Conservation (phyloP, 169 alveolate genomes). For the Theileria equi region DNA sequence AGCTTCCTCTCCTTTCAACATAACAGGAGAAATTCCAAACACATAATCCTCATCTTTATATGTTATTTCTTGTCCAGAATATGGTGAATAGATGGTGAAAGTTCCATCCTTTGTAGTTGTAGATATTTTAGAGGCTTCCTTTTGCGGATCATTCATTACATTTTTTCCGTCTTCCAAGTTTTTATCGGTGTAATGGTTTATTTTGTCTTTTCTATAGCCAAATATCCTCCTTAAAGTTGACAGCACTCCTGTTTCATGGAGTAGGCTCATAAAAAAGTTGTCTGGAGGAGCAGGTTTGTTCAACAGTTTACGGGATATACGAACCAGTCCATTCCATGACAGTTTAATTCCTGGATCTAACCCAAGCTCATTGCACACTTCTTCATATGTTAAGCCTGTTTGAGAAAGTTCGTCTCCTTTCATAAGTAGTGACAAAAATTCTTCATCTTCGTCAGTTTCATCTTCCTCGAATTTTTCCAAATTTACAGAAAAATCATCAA, state of each 20-base stretch:
- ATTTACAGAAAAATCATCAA: too few species aligned
- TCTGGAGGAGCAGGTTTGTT: constrained; percentile 7
- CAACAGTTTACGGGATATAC: constrained; percentile 3
- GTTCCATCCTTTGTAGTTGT: neutral
- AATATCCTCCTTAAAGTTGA: neutral
- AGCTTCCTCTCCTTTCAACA: neutral
- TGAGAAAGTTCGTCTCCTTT: neutral
- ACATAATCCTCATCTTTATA: neutral
- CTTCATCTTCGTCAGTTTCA: neutral
- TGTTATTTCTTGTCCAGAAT: too few species aligned
- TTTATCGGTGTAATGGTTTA: neutral
- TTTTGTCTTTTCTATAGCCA: neutral
- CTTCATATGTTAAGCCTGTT: constrained; percentile 7
- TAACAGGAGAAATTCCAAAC: constrained; percentile 1
- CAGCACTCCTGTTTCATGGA: constrained; percentile 28
- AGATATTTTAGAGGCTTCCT: too few species aligned
- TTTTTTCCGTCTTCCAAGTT: neutral
- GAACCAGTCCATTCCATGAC: constrained; percentile 25
- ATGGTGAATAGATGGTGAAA: too few species aligned
- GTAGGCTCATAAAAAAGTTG: constrained; percentile 2
- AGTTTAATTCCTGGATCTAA: constrained; percentile 21
- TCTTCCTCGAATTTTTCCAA: neutral
- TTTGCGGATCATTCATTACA: neutral
- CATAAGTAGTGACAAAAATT: neutral
- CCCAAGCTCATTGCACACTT: constrained; percentile 38